These are phyloP conservation scores for Alternaria sp. DNA, from an alignment of 2,329 filamentous ascomycete species.

Conservation along the genomic window DNA sequence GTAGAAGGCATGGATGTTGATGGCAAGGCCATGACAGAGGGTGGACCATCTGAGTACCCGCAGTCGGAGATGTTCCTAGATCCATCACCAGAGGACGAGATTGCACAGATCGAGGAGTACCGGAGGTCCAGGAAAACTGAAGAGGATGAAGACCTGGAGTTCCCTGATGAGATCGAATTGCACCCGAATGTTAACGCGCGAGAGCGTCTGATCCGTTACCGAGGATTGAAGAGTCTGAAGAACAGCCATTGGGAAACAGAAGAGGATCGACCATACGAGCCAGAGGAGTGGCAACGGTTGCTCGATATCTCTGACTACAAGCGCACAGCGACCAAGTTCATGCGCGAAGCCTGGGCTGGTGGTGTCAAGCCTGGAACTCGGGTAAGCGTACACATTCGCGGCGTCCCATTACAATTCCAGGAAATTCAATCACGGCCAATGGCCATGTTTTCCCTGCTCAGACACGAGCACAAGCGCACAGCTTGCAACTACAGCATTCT, in stretches of 20 bases:
- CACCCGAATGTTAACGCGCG: constrained; percentile 86
- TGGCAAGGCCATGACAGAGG: constrained; percentile 74
- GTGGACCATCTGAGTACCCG: constrained; percentile 85
- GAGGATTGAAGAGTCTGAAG: constrained; percentile 89
- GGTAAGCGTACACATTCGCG: constrained; percentile 78
- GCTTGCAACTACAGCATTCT: constrained; percentile 86
- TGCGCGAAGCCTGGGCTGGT: constrained; percentile 86
- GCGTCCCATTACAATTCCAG: constrained; percentile 65
- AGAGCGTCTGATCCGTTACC: constrained; percentile 85
- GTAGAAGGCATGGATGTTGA: constrained; percentile 68
- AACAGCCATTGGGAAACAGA: constrained; percentile 89
- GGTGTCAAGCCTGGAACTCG: constrained; percentile 85
- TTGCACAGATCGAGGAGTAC: constrained; percentile 82
- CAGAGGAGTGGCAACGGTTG: constrained; percentile 86
- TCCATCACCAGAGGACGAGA: constrained; percentile 81
- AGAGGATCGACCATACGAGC: constrained; percentile 86
- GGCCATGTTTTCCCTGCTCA: constrained; percentile 83
- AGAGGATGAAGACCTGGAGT: constrained; percentile 89
- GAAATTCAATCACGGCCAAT: constrained; percentile 67
- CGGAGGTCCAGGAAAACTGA: constrained; percentile 80
- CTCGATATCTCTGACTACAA: constrained; percentile 92
- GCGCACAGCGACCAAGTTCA: constrained; percentile 76
- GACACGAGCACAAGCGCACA: constrained; percentile 95
- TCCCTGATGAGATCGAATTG: constrained; percentile 96
- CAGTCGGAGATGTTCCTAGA: constrained; percentile 93